phyloP scores from a whole-genome alignment of 2,329 filamentous ascomycete genomes.

The Diplodia corticola region DNA sequence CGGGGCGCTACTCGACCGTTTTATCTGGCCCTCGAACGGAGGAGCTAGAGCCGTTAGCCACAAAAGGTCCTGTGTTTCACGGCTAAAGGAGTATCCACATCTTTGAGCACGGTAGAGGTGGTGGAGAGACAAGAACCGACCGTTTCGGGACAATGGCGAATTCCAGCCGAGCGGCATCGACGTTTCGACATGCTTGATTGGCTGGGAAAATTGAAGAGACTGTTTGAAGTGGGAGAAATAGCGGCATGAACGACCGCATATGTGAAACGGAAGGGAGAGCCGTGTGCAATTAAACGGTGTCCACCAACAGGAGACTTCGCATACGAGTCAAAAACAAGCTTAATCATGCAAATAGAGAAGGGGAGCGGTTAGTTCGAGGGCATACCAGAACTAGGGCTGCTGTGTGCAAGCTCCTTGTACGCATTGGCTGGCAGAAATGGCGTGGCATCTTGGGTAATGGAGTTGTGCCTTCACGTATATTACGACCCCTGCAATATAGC shows the following conservation, averaged over 20 bases:
- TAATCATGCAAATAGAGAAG: not conserved
- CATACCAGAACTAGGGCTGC: not conserved
- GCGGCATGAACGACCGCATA: not conserved
- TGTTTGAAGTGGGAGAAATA: not conserved
- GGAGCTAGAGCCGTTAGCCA: not conserved
- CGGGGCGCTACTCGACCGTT: not conserved
- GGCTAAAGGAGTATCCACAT: constrained; percentile 2
- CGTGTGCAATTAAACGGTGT: constrained; percentile 5
- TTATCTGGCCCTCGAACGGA: constrained; percentile 1
- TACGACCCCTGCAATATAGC: not conserved
- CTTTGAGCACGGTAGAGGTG: not conserved
- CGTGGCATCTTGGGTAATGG: not conserved
- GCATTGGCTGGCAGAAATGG: not conserved
- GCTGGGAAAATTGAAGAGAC: not conserved
- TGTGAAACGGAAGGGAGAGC: constrained; percentile 18
- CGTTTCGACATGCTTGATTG: not conserved
- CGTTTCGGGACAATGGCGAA: not conserved
- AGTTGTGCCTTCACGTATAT: constrained; percentile 11
- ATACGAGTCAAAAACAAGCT: constrained; percentile 14
- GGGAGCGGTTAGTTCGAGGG: not conserved
- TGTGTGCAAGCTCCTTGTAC: not conserved
- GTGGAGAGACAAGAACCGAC: not conserved
- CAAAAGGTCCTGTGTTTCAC: not conserved
- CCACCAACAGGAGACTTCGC: not conserved
- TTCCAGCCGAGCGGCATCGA: not conserved